Percentiles rank a stretch among this genome's conserved stretches.
Evolutionary conservation across 345 rosid genomes (phyloP).

Genomic region (Psidium friedrichsthalianum): DNA sequence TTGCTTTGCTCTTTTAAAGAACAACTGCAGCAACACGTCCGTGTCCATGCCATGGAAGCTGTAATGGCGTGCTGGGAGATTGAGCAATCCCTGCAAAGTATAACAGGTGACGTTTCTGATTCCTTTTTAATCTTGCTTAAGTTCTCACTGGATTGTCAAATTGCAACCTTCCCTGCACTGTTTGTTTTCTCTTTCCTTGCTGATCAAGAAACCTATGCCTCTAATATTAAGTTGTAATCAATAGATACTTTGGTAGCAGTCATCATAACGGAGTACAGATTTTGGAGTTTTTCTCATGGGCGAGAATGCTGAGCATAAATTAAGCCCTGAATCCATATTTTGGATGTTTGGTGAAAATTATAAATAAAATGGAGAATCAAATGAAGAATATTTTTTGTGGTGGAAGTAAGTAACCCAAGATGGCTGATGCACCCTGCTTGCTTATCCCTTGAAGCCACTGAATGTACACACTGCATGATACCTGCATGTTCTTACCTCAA

Average conservation of each 20-base stretch:
- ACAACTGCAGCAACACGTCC: conserved; percentile 93
- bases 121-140: neutral
- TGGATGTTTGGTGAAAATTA: neutral
- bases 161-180: neutral
- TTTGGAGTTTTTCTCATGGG: neutral
- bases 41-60: conserved; percentile 99
- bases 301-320: neutral
- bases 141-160: neutral
- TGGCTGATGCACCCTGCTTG: neutral
- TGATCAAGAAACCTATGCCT: neutral
- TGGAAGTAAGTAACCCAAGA: neutral
- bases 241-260: neutral
- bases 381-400: neutral
- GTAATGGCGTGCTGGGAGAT: conserved; percentile 99
- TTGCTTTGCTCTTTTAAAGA: conserved; percentile 94
- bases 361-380: neutral
- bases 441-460: neutral
- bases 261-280: neutral
- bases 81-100: conserved; percentile 92
- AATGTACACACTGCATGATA: neutral
- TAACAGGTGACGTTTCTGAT: conserved; percentile 43
- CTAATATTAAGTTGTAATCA: neutral
- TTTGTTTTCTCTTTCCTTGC: neutral
- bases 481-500: neutral
- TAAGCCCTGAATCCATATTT: neutral